phyloP scores from a whole-genome alignment of 192 early-diverging fungal genomes.

The Cladochytrium replicatum region DNA sequence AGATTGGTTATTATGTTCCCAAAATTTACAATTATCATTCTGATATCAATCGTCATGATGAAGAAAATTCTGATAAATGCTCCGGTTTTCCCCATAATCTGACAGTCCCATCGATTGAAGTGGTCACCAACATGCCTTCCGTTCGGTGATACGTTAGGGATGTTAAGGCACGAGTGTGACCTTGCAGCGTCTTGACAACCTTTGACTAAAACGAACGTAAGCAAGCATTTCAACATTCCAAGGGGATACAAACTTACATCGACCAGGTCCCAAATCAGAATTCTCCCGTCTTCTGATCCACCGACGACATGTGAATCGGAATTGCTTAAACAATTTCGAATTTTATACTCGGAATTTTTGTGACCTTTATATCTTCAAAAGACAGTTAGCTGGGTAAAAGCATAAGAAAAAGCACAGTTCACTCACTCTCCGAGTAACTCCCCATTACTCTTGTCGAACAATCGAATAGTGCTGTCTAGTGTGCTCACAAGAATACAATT shows the following conservation, averaged over 20 bases:
- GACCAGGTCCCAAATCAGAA: conserved; percentile 79
- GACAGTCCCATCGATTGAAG: conserved; percentile 54
- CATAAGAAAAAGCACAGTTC: neutral
- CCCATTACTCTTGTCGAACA: conserved; percentile 75
- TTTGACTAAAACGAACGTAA: conserved; percentile 24
- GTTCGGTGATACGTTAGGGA: conserved; percentile 60
- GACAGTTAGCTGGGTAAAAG: conserved; percentile 1
- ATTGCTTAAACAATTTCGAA: conserved; percentile 59
- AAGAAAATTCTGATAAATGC: too few species aligned
- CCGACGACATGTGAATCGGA: conserved; percentile 65
- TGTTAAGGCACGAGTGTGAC: conserved; percentile 54
- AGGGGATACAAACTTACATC: conserved; percentile 27
- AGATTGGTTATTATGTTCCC: too few species aligned
- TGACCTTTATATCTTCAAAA: conserved; percentile 66
- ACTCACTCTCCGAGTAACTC: conserved; percentile 58
- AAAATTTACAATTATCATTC: too few species aligned
- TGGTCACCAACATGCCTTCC: conserved; percentile 49
- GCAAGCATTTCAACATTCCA: conserved; percentile 1
- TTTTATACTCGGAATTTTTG: conserved; percentile 64
- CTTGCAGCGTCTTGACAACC: conserved; percentile 30
- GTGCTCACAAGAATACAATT: conserved; percentile 66
- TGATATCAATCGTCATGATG: too few species aligned
- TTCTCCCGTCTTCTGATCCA: conserved; percentile 82
- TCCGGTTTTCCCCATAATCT: too few species aligned
- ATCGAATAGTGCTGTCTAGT: conserved; percentile 67